Conservation (phyloP, 2,329 filamentous ascomycete species). For the Stagonosporopsis cucurbitacearum region DNA sequence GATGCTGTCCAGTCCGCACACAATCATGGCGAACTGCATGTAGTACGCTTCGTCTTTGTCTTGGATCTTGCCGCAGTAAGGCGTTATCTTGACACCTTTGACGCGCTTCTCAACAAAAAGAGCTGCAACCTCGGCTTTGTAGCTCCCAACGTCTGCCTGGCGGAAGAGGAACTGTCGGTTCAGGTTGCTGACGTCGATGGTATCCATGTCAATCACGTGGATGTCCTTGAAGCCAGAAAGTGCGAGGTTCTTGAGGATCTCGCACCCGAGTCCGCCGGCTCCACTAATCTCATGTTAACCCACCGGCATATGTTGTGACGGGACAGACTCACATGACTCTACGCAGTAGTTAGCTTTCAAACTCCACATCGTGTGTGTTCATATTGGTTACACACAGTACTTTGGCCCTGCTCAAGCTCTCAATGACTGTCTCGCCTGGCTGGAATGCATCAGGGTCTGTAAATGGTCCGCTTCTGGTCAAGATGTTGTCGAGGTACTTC, state of each 20-base stretch:
- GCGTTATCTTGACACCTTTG: slow-evolving; percentile 88
- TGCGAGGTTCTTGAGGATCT: slow-evolving; percentile 95
- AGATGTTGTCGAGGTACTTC: slow-evolving; percentile 83
- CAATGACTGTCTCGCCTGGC: slow-evolving; percentile 59
- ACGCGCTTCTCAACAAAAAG: slow-evolving; percentile 89
- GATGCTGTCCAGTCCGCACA: slow-evolving; percentile 95
- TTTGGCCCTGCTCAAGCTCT: slow-evolving; percentile 45
- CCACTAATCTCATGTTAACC: slow-evolving; percentile 70
- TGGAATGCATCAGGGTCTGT: slow-evolving; percentile 66
- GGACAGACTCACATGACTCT: slow-evolving; percentile 49
- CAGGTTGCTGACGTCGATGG: slow-evolving; percentile 96
- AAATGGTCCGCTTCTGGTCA: slow-evolving; percentile 79
- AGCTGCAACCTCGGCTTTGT: slow-evolving; percentile 91
- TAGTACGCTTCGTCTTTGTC: slow-evolving; percentile 97
- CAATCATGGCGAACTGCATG: slow-evolving; percentile 91
- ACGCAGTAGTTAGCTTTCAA: slow-evolving; percentile 26
- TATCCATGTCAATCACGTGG: slow-evolving; percentile 99
- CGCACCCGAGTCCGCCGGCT: slow-evolving; percentile 91
- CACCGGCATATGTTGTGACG: neutral
- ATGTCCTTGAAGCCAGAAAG: slow-evolving; percentile 96
- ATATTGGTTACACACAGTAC: slow-evolving; percentile 70
- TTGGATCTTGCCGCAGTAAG: slow-evolving; percentile 93
- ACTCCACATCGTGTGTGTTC: neutral
- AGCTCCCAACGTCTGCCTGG: slow-evolving; percentile 86
- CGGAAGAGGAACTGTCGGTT: slow-evolving; percentile 98